These are phyloP conservation scores for Pseudonitzschia delicatissima DNA, from an alignment of 108 stramenopile genomes.

Conservation along the genomic window DNA sequence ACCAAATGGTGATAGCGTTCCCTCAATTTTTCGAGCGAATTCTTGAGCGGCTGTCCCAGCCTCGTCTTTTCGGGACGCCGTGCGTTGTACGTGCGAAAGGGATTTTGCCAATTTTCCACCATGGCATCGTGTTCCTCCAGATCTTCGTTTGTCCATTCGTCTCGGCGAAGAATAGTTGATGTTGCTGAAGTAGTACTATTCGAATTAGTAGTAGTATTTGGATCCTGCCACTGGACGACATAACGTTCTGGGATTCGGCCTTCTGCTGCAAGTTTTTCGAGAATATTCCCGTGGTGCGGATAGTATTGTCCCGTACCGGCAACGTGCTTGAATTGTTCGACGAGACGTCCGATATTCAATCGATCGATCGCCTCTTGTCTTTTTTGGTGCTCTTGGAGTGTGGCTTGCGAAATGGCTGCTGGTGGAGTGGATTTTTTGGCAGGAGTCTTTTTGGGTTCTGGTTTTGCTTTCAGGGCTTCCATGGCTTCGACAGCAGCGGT, in stretches of 20 bases:
- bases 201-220: neutral
- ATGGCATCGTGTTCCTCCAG: neutral
- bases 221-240: slow-evolving; percentile 14
- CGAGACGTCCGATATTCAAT: slow-evolving; percentile 6
- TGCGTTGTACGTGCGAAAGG: neutral
- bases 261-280: neutral
- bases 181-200: neutral
- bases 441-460: neutral
- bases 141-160: slow-evolving; percentile 20
- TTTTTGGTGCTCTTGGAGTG: neutral
- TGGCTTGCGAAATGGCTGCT: neutral
- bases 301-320: slow-evolving; percentile 1
- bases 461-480: neutral
- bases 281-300: slow-evolving; percentile 19
- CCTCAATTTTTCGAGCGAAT: slow-evolving; percentile 15
- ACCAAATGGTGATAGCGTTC: slow-evolving; percentile 23
- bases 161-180: neutral
- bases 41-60: neutral
- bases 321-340: slow-evolving; percentile 16
- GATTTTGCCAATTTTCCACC: neutral
- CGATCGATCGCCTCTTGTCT: neutral
- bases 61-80: no score
- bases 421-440: neutral
- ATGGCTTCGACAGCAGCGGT: slow-evolving; percentile 1
- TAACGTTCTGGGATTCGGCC: slow-evolving; percentile 28